Conservation (phyloP, 495 filamentous ascomycete genomes). For the Talaromyces wortmannii region DNA sequence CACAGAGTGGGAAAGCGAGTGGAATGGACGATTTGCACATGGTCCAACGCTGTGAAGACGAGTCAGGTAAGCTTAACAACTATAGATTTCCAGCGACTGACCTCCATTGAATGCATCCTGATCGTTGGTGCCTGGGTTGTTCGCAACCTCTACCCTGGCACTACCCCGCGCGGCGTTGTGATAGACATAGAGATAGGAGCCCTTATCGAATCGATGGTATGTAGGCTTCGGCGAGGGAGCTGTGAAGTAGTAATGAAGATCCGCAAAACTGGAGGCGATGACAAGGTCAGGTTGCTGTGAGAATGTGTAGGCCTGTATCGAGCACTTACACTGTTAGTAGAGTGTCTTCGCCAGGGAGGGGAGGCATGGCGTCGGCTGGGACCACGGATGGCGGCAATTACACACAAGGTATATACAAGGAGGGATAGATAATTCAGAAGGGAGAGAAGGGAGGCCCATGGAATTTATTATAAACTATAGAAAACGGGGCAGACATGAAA, state of each 20-base stretch:
- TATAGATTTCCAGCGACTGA: conserved; percentile 29
- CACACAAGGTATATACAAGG: neutral
- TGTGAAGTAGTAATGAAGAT: conserved; percentile 85
- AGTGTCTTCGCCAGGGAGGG: conserved; percentile 68
- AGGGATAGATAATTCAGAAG: neutral
- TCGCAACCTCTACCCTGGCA: conserved; percentile 77
- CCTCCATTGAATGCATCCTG: conserved; percentile 86
- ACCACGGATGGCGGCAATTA: neutral
- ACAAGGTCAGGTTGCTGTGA: neutral
- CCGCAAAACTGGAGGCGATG: conserved; percentile 59
- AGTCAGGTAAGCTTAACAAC: too few species aligned
- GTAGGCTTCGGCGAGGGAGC: conserved; percentile 60
- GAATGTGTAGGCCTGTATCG: neutral
- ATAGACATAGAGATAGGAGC: conserved; percentile 84
- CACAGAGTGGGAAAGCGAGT: conserved; percentile 72
- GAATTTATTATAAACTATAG: neutral
- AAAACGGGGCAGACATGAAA: neutral
- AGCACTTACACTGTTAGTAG: conserved; percentile 69
- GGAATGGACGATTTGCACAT: conserved; percentile 60
- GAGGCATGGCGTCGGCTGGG: conserved; percentile 55
- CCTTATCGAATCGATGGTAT: conserved; percentile 84
- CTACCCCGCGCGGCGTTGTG: conserved; percentile 61
- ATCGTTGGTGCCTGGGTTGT: conserved; percentile 75
- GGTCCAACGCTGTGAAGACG: conserved; percentile 48
- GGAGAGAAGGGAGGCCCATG: neutral